Conservation (phyloP, 2,329 filamentous ascomycete species). For the Fusarium sp. region DNA sequence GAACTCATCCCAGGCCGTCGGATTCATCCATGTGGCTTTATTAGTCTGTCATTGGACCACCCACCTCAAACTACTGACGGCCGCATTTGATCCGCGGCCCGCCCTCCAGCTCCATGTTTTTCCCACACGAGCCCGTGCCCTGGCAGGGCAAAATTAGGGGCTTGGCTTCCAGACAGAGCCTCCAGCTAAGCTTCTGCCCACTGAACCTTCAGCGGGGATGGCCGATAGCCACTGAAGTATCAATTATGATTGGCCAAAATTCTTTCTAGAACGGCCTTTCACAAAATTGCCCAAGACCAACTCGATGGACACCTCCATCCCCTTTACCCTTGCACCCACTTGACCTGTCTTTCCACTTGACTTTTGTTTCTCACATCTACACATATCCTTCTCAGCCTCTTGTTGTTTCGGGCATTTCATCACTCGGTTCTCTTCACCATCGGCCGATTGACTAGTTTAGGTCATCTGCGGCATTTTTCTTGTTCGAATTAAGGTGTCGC, state of each 20-base stretch:
- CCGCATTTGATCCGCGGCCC: conserved; percentile 14
- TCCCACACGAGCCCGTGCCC: neutral
- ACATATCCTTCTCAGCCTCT: conserved; percentile 4
- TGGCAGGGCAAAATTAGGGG: conserved; percentile 23
- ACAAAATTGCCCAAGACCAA: conserved; percentile 9
- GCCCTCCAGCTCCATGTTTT: conserved; percentile 16
- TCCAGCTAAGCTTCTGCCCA: conserved; percentile 32
- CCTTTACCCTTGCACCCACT: conserved; percentile 35
- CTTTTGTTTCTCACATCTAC: conserved; percentile 29
- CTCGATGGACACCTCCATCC: conserved; percentile 4
- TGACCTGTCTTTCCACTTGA: conserved; percentile 20
- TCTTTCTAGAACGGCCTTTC: conserved; percentile 33
- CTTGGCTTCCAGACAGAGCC: conserved; percentile 26
- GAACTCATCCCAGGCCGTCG: conserved; percentile 23
- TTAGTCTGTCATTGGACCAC: conserved; percentile 17
- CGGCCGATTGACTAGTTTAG: neutral
- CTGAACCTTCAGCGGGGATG: conserved; percentile 18
- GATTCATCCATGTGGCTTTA: conserved; percentile 10
- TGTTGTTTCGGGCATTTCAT: conserved; percentile 4
- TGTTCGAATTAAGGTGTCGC: conserved; percentile 25
- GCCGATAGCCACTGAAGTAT: neutral
- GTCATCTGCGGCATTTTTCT: neutral
- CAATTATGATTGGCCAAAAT: conserved; percentile 11
- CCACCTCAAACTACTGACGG: conserved; percentile 12
- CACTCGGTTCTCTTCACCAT: neutral